phyloP scores from a whole-genome alignment of 2,329 filamentous ascomycete species.

The Thyridium curvatum region DNA sequence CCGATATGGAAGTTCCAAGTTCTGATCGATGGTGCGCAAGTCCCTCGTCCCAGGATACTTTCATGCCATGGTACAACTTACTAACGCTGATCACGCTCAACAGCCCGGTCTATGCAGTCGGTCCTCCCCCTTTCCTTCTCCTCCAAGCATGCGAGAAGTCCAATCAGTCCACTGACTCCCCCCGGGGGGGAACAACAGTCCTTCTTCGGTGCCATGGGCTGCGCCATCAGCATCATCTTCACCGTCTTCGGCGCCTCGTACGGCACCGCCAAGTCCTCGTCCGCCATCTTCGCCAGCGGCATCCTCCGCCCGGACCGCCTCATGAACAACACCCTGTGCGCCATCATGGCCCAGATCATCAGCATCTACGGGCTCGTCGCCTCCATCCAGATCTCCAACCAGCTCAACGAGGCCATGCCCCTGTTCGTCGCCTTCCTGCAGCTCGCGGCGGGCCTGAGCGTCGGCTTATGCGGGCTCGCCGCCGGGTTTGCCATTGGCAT shows the following conservation, averaged over 20 bases:
- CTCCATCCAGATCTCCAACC: slow-evolving; percentile 76
- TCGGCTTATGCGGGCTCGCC: slow-evolving; percentile 74
- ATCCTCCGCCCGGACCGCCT: slow-evolving; percentile 94
- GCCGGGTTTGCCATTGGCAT: slow-evolving; percentile 82
- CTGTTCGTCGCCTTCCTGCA: slow-evolving; percentile 80
- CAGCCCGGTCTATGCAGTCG: slow-evolving; percentile 38
- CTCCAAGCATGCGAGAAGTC: neutral
- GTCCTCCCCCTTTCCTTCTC: slow-evolving; percentile 10
- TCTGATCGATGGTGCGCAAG: neutral
- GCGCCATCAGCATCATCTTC: slow-evolving; percentile 55
- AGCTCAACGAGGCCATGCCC: slow-evolving; percentile 61
- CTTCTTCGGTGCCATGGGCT: slow-evolving; percentile 96
- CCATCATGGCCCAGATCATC: slow-evolving; percentile 99
- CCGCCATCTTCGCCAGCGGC: slow-evolving; percentile 96
- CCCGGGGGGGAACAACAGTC: slow-evolving; percentile 35
- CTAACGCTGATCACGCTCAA: slow-evolving; percentile 1
- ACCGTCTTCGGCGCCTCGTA: slow-evolving; percentile 71
- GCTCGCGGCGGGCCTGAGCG: slow-evolving; percentile 72
- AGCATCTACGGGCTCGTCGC: slow-evolving; percentile 93
- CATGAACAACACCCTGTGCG: slow-evolving; percentile 98
- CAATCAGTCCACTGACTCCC: neutral
- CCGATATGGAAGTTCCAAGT: neutral
- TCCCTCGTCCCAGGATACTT: slow-evolving; percentile 1
- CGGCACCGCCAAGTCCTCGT: slow-evolving; percentile 96
- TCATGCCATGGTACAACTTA: neutral